Conservation (phyloP, 768 basidiomycete species). For the Mycena capillaripes region DNA sequence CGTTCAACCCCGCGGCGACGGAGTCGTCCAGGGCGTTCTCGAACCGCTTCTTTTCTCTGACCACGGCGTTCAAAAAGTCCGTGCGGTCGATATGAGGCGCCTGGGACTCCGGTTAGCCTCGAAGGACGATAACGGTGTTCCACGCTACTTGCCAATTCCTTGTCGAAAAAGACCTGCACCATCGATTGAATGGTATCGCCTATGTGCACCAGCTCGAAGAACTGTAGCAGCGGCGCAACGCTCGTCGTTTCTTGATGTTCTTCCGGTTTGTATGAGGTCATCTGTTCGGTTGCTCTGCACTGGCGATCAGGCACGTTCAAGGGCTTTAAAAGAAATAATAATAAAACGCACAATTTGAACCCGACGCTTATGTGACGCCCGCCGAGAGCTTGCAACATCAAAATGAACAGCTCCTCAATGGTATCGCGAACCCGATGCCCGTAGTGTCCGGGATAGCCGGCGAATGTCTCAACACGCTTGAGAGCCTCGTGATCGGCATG, state of each 20-base stretch:
- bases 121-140: not conserved
- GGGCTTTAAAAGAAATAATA: slow-evolving; percentile 33
- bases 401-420: slow-evolving; percentile 93
- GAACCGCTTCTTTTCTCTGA: slow-evolving; percentile 97
- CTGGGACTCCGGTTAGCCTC: slow-evolving; percentile 50
- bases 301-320: slow-evolving; percentile 7
- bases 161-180: slow-evolving; percentile 98
- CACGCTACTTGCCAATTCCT: slow-evolving; percentile 78
- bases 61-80: slow-evolving; percentile 93
- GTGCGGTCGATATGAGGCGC: slow-evolving; percentile 91
- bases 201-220: slow-evolving; percentile 97
- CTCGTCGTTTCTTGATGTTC: slow-evolving; percentile 86
- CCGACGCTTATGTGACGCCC: slow-evolving; percentile 86
- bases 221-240: slow-evolving; percentile 94
- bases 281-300: slow-evolving; percentile 86
- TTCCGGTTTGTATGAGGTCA: slow-evolving; percentile 90
- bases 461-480: slow-evolving; percentile 94
- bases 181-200: slow-evolving; percentile 98
- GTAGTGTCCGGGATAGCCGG: slow-evolving; percentile 87
- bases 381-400: slow-evolving; percentile 83
- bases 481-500: slow-evolving; percentile 93
- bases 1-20: slow-evolving; percentile 94
- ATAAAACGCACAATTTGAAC: slow-evolving; percentile 74
- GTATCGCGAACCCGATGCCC: slow-evolving; percentile 92
- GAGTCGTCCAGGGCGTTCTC: slow-evolving; percentile 94